Conservation (phyloP, 495 filamentous ascomycete genomes). For the Talaromyces stipitatus region DNA sequence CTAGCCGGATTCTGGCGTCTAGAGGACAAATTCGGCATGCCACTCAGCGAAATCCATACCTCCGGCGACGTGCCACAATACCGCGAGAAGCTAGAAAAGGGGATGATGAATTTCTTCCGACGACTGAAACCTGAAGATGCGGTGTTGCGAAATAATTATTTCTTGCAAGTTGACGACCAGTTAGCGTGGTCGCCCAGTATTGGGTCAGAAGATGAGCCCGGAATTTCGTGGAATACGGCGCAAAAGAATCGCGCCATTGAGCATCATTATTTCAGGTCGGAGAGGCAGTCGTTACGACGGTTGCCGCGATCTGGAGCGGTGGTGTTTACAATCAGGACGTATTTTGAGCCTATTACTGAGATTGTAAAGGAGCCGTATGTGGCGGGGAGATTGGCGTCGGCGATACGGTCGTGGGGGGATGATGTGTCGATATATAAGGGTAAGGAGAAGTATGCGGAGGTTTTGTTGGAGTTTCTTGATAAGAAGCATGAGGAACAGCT, state of each 20-base stretch:
- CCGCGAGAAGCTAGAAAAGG: constrained; percentile 69
- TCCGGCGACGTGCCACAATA: constrained; percentile 74
- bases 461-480: constrained; percentile 80
- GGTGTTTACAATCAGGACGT: constrained; percentile 74
- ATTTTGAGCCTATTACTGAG: constrained; percentile 63
- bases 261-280: constrained; percentile 72
- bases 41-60: constrained; percentile 75
- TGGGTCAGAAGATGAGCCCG: constrained; percentile 60
- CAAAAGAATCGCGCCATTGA: constrained; percentile 69
- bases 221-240: constrained; percentile 65
- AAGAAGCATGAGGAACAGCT: constrained; percentile 71
- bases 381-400: constrained; percentile 63
- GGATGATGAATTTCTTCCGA: constrained; percentile 75
- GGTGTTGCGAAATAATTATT: constrained; percentile 65
- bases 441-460: constrained; percentile 67
- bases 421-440: constrained; percentile 84
- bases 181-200: constrained; percentile 69
- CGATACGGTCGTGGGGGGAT: constrained; percentile 76
- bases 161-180: constrained; percentile 69
- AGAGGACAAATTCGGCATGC: constrained; percentile 79
- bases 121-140: constrained; percentile 57
- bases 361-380: constrained; percentile 63
- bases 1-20: constrained; percentile 86
- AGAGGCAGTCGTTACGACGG: constrained; percentile 68
- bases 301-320: constrained; percentile 68